Evolutionary conservation across 345 rosid genomes (phyloP), one percentile per base, ranked within the genome.

Genomic region (Linum usitatissimum): DNA sequence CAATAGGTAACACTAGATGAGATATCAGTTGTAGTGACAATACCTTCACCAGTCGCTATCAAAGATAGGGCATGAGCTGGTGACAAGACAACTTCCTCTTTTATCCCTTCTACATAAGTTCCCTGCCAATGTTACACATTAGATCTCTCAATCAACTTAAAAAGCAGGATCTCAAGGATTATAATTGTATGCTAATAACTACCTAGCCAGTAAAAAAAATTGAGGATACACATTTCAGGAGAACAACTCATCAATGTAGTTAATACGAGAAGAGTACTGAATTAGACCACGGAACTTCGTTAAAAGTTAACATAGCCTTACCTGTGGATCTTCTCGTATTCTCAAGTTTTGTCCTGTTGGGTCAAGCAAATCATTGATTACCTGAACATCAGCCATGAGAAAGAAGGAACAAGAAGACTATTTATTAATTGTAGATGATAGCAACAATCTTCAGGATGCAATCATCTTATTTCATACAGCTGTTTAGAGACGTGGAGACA

Each of bases 11-110:
- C 2, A 49, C 28, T 45, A 69, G 40, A 59, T 18, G 53, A 31
- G 23, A 54, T 13, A 54, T 40, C 10, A 6, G 48, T 40, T 6
- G 48, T 45, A 9, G 30, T 55, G 30, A 28, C 7, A 38, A 20
- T 77, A 89, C 96, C 98, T 92, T 92, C 96, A 65, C 98, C 98
- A 63, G 95, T 68, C 64, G 98, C 98, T 73, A 92, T 88, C 76
- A 92, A 79, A 71, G 98, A 92, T 72, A 88, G 84, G 61, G 89
- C 98, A 74, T 92, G 98, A 62, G 95, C 96, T 67, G 96, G 98
- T 68, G 98, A 92, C 62, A 92, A 69, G 66, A 92, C 93, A 76
- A 92, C 96, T 84, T 92, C 98, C 73, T 86, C 98, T 73, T 92
- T 89, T 21, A 87, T 83, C 72, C 96, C 91, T 66, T 91, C 96